Evolutionary conservation across 169 alveolate genomes (phyloP).

Genomic region (Plasmodium adleri): DNA sequence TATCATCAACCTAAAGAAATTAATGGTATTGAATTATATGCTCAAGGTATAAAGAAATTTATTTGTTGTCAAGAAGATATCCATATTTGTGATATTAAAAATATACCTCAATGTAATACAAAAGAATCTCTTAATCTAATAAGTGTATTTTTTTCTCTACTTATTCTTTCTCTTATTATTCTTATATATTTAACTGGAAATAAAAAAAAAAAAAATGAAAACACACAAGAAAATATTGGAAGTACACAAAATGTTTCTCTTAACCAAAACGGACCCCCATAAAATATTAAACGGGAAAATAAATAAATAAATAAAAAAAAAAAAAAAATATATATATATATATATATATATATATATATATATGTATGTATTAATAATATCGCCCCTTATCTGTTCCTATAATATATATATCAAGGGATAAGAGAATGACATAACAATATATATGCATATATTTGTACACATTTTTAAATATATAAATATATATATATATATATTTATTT

Average conservation of each 20-base stretch:
- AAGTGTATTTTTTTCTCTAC: slow-evolving; percentile 14
- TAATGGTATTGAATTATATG: slow-evolving; percentile 31
- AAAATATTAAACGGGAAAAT: neutral
- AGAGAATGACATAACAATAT: too few species aligned
- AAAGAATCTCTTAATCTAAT: slow-evolving; percentile 14
- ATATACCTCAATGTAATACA: slow-evolving; percentile 26
- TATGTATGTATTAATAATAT: too few species aligned
- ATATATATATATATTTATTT: too few species aligned
- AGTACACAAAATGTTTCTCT: neutral
- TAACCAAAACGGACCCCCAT: neutral
- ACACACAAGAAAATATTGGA: neutral
- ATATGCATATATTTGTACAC: too few species aligned
- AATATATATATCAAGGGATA: too few species aligned
- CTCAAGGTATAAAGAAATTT: slow-evolving; percentile 46
- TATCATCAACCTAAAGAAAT: slow-evolving; percentile 19
- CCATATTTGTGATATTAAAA: slow-evolving; percentile 20
- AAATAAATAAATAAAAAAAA: neutral
- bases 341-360: too few species aligned
- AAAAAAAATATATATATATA: neutral
- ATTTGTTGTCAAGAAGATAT: slow-evolving; percentile 47
- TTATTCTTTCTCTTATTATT: slow-evolving; percentile 19
- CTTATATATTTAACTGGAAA: slow-evolving; percentile 10
- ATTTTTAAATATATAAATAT: too few species aligned
- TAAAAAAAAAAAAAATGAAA: neutral
- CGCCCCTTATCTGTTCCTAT: too few species aligned